These are phyloP conservation scores for Bruguiera gymnorhiza DNA, from an alignment of 345 rosid species.

Conservation along the genomic window DNA sequence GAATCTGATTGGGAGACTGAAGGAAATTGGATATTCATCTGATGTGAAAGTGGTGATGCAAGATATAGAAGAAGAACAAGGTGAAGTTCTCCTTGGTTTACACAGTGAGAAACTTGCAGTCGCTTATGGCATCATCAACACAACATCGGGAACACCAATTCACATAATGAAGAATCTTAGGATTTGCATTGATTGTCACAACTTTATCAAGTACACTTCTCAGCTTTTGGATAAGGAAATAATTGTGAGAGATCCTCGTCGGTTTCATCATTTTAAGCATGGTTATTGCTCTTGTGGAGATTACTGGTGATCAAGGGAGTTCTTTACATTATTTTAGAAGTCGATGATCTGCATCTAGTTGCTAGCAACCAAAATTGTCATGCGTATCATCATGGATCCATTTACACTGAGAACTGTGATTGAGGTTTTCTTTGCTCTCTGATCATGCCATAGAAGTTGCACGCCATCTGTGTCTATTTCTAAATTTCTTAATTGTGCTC, in stretches of 20 bases:
- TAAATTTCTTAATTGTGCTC: neutral
- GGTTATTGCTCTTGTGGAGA: slow-evolving; percentile 45
- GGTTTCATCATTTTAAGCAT: slow-evolving; percentile 41
- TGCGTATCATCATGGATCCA: neutral
- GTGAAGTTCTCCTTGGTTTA: slow-evolving; percentile 35
- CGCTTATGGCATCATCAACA: slow-evolving; percentile 36
- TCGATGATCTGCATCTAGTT: neutral
- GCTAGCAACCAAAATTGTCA: neutral
- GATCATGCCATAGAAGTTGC: neutral
- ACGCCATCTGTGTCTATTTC: too few relatives aligned
- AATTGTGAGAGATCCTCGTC: slow-evolving; percentile 33
- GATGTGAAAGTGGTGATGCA: slow-evolving; percentile 30
- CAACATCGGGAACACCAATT: slow-evolving; percentile 23
- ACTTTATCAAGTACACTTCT: slow-evolving; percentile 34
- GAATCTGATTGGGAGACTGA: slow-evolving; percentile 30
- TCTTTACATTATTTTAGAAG: neutral
- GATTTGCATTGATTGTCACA: slow-evolving; percentile 44
- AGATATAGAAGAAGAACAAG: slow-evolving; percentile 42
- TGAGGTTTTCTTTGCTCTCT: slow-evolving; percentile 2
- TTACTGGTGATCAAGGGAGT: slow-evolving; percentile 34
- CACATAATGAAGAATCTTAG: slow-evolving; percentile 40
- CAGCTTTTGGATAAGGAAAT: slow-evolving; percentile 36
- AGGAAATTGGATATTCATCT: slow-evolving; percentile 36
- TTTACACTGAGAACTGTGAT: neutral
- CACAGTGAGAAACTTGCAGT: slow-evolving; percentile 46